A percentile compares a stretch with the other conserved stretches of the same genome.
Evolutionary conservation across 192 early-diverging fungal genomes (phyloP).

Genomic region (Kappamyces sp.): DNA sequence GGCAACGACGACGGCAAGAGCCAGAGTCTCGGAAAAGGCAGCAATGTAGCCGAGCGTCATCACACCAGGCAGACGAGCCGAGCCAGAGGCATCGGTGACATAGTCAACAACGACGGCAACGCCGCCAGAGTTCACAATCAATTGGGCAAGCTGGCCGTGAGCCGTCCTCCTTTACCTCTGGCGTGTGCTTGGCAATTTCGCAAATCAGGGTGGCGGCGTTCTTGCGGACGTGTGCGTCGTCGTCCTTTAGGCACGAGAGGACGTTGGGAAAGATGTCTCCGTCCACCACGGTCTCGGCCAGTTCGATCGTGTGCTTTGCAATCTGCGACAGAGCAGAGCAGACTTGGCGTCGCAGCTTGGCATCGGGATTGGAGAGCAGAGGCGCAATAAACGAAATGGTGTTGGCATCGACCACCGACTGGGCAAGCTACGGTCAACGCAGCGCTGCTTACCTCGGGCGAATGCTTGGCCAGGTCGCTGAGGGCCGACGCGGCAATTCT

Average conservation of each 20-base stretch:
- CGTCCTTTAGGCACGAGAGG: constrained; percentile 44
- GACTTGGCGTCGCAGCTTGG: constrained; percentile 51
- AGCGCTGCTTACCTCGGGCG: constrained; percentile 38
- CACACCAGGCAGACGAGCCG: constrained; percentile 48
- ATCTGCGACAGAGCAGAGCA: constrained; percentile 49
- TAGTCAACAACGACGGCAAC: constrained; percentile 54
- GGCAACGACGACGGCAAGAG: constrained; percentile 49
- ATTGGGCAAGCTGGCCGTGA: constrained; percentile 40
- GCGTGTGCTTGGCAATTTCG: constrained; percentile 56
- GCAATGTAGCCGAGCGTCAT: constrained; percentile 58
- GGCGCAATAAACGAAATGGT: constrained; percentile 44
- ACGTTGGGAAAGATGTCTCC: constrained; percentile 51
- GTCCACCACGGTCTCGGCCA: constrained; percentile 54
- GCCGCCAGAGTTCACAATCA: constrained; percentile 55
- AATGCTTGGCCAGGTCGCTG: constrained; percentile 51
- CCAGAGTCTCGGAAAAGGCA: constrained; percentile 54
- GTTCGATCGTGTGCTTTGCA: constrained; percentile 51
- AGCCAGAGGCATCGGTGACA: constrained; percentile 41
- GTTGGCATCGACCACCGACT: constrained; percentile 53
- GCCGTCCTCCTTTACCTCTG: constrained; percentile 39
- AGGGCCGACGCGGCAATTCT: constrained; percentile 53
- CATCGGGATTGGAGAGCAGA: constrained; percentile 44
- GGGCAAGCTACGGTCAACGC: constrained; percentile 36
- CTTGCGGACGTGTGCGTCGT: constrained; percentile 45
- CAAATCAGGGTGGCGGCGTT: constrained; percentile 51